Evolutionary conservation across 371 early-diverging fungal species (phyloP).

Genomic region (Synchytrium microbalum): DNA sequence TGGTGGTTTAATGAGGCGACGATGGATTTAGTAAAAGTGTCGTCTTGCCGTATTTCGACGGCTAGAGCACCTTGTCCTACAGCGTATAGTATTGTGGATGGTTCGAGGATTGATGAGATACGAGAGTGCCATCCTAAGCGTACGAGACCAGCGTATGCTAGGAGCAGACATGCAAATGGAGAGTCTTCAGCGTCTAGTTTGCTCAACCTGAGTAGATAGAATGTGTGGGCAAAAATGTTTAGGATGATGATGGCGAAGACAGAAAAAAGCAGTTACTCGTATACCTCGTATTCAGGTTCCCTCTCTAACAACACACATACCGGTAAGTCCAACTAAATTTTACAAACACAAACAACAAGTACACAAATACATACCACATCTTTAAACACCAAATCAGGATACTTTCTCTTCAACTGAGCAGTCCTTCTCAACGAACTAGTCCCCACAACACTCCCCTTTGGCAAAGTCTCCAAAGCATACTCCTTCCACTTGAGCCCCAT

Average conservation of each 20-base stretch:
- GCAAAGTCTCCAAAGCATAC: conserved; percentile 52
- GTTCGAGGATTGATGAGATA: conserved; percentile 61
- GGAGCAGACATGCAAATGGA: conserved; percentile 68
- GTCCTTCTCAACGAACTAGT: conserved; percentile 85
- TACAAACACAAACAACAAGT: too few species aligned
- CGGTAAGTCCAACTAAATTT: too few species aligned
- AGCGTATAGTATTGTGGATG: conserved; percentile 67
- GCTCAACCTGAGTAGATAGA: conserved; percentile 31
- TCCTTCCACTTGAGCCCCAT: conserved; percentile 36
- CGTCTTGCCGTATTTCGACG: conserved; percentile 73
- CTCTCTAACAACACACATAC: conserved; percentile 37
- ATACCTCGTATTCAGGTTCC: conserved; percentile 74
- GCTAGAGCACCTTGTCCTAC: conserved; percentile 94
- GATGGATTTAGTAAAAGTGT: conserved; percentile 39
- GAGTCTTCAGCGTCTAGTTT: conserved; percentile 78
- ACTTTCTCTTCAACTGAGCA: conserved; percentile 75
- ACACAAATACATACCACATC: conserved; percentile 65
- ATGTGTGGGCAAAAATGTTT: conserved; percentile 4
- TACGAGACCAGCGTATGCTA: conserved; percentile 54
- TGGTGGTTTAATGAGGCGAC: conserved; percentile 57
- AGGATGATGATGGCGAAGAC: background rate
- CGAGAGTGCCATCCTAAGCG: conserved; percentile 53
- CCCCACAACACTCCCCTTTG: conserved; percentile 75
- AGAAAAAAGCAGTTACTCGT: background rate
- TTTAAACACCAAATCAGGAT: conserved; percentile 68